A percentile compares a stretch with the other conserved stretches of the same genome.
These are phyloP conservation scores for Terfezia boudieri DNA, from an alignment of 495 filamentous ascomycete genomes.

Conservation along the genomic window DNA sequence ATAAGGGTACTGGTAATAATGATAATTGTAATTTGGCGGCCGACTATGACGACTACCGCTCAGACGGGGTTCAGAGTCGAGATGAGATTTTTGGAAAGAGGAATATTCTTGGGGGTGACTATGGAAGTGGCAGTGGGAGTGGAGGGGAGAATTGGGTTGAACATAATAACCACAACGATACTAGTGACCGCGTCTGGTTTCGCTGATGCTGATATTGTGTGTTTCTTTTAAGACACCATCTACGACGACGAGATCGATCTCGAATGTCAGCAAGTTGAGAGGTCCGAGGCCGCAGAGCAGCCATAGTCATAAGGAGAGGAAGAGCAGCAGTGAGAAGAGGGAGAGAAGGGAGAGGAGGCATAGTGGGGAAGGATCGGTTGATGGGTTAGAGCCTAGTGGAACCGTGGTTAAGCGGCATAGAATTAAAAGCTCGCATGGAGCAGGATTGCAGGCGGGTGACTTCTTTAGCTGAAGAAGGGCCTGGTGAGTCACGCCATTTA, in stretches of 20 bases:
- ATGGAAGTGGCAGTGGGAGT: too few species aligned
- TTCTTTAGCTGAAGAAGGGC: too few species aligned
- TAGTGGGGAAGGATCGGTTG: neutral
- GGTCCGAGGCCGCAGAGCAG: constrained; percentile 16
- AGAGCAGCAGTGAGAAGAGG: constrained; percentile 2
- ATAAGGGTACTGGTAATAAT: too few species aligned
- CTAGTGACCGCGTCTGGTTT: constrained; percentile 6
- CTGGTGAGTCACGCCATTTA: too few species aligned
- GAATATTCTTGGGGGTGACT: too few species aligned
- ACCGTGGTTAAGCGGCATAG: neutral
- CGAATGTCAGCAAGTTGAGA: constrained; percentile 14
- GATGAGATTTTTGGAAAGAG: too few species aligned
- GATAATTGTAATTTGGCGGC: too few species aligned
- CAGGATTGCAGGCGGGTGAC: too few species aligned
- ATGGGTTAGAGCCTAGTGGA: neutral
- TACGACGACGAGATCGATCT: constrained; percentile 16
- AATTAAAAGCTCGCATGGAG: neutral
- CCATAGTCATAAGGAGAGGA: constrained; percentile 18
- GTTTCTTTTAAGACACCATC: constrained; percentile 8
- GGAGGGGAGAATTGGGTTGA: constrained; percentile 1
- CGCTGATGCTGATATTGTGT: constrained; percentile 1
- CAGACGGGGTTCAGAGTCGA: too few species aligned
- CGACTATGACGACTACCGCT: too few species aligned
- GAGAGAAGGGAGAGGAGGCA: constrained; percentile 7
- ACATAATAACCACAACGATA: constrained; percentile 9